These are phyloP conservation scores for Amaranthus hypochondriacus DNA, from an alignment of 148 eudicot genomes.

Conservation along the genomic window DNA sequence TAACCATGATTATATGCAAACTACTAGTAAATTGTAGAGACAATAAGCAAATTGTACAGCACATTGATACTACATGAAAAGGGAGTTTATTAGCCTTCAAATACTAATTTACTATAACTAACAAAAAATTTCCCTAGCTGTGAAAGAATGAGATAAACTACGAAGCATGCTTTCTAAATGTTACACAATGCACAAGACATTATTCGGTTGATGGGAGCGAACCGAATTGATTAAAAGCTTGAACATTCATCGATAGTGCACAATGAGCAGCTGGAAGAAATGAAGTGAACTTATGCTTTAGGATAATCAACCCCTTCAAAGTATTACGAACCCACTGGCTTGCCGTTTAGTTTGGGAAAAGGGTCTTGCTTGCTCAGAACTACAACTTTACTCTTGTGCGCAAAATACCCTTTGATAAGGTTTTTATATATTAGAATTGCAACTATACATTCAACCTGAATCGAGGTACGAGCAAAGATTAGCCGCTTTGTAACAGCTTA, in stretches of 20 bases:
- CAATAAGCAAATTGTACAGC: too few species aligned
- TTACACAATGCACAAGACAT: not conserved
- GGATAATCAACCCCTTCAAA: not conserved
- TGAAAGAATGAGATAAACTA: not conserved
- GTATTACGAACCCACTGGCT: constrained; percentile 59
- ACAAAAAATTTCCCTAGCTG: not conserved
- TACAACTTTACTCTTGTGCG: constrained; percentile 93
- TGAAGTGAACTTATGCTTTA: not conserved
- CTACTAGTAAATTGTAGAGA: too few species aligned
- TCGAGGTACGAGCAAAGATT: not conserved
- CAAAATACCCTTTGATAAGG: constrained; percentile 90
- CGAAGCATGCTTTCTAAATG: not conserved
- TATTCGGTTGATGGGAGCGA: not conserved
- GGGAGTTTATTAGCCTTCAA: not conserved
- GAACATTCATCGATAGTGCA: not conserved
- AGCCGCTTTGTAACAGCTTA: not conserved
- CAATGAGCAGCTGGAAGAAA: not conserved
- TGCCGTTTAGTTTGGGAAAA: constrained; percentile 80
- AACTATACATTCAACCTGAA: constrained; percentile 92
- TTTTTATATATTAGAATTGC: constrained; percentile 85
- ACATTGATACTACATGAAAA: not conserved
- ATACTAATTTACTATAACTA: not conserved
- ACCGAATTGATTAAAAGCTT: not conserved
- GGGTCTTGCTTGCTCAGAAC: constrained; percentile 97
- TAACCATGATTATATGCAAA: too few species aligned